Conservation (phyloP, 2,329 filamentous ascomycete genomes). For the Microascus cirrosus region DNA sequence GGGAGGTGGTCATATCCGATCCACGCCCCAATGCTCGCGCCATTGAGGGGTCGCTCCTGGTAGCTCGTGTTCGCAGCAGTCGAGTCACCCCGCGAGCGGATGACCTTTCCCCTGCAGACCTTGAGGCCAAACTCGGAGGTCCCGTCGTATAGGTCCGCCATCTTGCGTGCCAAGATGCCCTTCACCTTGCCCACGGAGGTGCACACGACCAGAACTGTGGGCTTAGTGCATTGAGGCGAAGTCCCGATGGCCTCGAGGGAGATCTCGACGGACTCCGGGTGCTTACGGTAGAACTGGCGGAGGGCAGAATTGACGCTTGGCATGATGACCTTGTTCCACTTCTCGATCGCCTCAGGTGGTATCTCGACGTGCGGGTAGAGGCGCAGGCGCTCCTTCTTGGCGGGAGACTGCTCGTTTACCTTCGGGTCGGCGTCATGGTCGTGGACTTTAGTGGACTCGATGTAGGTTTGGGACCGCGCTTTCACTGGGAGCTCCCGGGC, state of each 20-base stretch:
- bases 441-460: neutral
- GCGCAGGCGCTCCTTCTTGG: constrained; percentile 29
- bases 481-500: neutral
- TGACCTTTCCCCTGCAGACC: constrained; percentile 58
- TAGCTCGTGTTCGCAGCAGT: constrained; percentile 59
- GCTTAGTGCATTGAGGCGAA: constrained; percentile 51
- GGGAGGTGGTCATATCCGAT: constrained; percentile 76
- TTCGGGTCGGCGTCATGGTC: neutral
- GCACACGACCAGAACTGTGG: constrained; percentile 69
- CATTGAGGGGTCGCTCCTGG: constrained; percentile 69
- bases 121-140: constrained; percentile 51
- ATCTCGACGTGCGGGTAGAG: constrained; percentile 50
- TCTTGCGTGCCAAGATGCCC: constrained; percentile 56
- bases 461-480: neutral
- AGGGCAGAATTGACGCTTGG: constrained; percentile 63
- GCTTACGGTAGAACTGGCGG: constrained; percentile 58
- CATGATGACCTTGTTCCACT: constrained; percentile 63
- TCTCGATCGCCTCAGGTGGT: constrained; percentile 50
- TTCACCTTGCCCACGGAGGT: constrained; percentile 64
- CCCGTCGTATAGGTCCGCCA: constrained; percentile 54
- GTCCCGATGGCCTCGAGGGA: constrained; percentile 66
- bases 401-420: neutral
- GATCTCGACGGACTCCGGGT: constrained; percentile 68
- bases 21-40: constrained; percentile 88
- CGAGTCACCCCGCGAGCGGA: constrained; percentile 40